A percentile compares a stretch with the other conserved stretches of the same genome.
Evolutionary conservation across 2,329 filamentous ascomycete species (phyloP).

Genomic region (Clonostachys solani): DNA sequence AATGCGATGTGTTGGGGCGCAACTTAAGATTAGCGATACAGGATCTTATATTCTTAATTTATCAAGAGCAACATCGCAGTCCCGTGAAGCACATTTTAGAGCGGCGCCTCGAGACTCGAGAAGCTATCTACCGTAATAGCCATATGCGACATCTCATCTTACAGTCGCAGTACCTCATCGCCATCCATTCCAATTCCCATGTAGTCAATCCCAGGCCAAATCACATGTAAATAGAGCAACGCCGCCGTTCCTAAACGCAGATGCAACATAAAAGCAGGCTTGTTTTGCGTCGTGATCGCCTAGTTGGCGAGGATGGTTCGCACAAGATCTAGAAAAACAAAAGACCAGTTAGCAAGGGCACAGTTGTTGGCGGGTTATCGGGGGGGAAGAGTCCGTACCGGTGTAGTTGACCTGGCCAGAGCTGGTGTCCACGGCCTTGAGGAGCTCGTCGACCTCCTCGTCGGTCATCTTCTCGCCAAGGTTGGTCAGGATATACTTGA

Average conservation of each 20-base stretch:
- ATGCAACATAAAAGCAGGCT: conserved; percentile 15
- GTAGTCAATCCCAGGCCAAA: conserved; percentile 12
- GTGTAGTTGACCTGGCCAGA: conserved; percentile 97
- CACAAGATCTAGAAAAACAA: conserved; percentile 60
- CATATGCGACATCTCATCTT: not conserved
- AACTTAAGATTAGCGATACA: too few relatives aligned
- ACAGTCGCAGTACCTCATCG: not conserved
- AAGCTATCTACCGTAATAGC: conserved; percentile 16
- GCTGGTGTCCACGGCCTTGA: conserved; percentile 96
- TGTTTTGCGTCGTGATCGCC: conserved; percentile 7
- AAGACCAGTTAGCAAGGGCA: too few relatives aligned
- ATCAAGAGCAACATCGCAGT: too few relatives aligned
- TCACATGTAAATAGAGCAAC: conserved; percentile 20
- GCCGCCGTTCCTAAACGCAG: conserved; percentile 20
- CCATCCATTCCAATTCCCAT: conserved; percentile 2
- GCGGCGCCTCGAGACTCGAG: too few relatives aligned
- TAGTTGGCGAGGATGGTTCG: conserved; percentile 84
- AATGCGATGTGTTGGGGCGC: too few relatives aligned
- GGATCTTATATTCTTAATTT: too few relatives aligned
- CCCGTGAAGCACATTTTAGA: too few relatives aligned
- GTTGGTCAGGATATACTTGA: conserved; percentile 97
- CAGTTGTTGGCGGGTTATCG: not conserved
- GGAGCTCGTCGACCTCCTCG: conserved; percentile 96
- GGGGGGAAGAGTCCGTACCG: conserved; percentile 48
- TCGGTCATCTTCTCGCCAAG: conserved; percentile 99